Base-by-base conservation (phyloP, 768 basidiomycete species). In the Hemileccinum impolitum region DNA sequence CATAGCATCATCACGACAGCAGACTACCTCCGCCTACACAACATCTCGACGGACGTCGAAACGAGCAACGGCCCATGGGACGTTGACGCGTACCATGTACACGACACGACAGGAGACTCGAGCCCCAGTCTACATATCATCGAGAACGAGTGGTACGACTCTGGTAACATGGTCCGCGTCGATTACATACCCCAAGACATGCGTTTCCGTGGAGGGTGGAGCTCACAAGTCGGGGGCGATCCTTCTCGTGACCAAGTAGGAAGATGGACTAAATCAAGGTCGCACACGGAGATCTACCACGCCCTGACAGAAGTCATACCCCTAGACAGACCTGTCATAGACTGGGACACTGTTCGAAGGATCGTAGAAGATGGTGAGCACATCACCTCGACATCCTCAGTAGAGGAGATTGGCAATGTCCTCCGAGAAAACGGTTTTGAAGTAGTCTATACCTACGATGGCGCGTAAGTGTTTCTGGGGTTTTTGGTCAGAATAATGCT, bases 21-120 rank as follows among this genome's bases (percentile, higher is more conserved):
- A 5, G 76, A 76, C 15, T 78, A 73, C 52, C 59, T 77, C 52
- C 67, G 70, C 13, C 58, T 76, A 25, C 71, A 78, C 34, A 63
- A 64, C 21, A 64, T 70, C 13, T 62, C 66, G 5, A 53, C 58
- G 3, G 52, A 55, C 15, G 19, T 55, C 18, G 76, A 78, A 53
- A 60, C 63, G 36, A 59, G 63, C 19, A 65, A 63, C 39, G 76
- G 75, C 15, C 56, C 56, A 7, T 77, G 75, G 72, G 53, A 67
- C 17, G 55, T 67, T 6, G 55, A 63, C 4, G 48, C 43, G 5
- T 78, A 77, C 47, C 71, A 71, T 35, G 36, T 52, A 6, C 47
- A 42, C 10, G 43, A 61, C 31, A 50, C 55, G 13, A 47, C 50
- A 13, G 65, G 64, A 13, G 14, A 10, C 0, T 17, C 1, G 38